phyloP scores from a whole-genome alignment of 176 grass and related monocot species.

The Carex littledalei region DNA sequence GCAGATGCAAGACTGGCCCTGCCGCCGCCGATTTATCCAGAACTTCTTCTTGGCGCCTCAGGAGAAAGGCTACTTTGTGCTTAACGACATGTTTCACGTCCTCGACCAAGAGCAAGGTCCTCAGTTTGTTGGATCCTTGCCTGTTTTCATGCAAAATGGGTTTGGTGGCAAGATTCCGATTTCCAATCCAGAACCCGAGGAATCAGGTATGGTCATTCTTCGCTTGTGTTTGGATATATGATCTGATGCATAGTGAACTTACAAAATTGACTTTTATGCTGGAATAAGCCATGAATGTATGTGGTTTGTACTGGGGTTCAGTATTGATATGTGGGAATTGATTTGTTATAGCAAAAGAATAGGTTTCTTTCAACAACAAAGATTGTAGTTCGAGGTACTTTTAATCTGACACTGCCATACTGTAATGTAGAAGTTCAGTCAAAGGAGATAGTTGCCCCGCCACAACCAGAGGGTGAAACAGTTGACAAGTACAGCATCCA shows the following conservation, averaged over 20 bases:
- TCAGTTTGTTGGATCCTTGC: conserved; percentile 35
- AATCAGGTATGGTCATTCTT: conserved; percentile 41
- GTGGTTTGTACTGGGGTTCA: not conserved
- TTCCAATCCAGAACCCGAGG: conserved; percentile 24
- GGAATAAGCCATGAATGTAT: not conserved
- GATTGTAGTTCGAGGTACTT: not conserved
- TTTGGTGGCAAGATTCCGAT: not conserved
- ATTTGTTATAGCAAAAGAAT: not conserved
- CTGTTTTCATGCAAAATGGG: conserved; percentile 53
- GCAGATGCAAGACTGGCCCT: conserved; percentile 59
- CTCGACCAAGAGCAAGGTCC: conserved; percentile 77
- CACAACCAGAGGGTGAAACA: conserved; percentile 39
- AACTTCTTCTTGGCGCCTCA: conserved; percentile 93
- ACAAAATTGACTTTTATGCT: not conserved
- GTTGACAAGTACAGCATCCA: conserved; percentile 51
- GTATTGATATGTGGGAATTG: not conserved
- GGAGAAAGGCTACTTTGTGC: conserved; percentile 96
- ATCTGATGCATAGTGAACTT: not conserved
- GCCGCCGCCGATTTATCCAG: conserved; percentile 80
- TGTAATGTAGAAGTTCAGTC: conserved; percentile 51
- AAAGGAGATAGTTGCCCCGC: conserved; percentile 28
- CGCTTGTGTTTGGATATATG: not conserved
- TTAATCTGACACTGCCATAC: not conserved
- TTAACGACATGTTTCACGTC: conserved; percentile 91
- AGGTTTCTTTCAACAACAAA: not conserved